These are phyloP conservation scores for Termitomyces sp. DNA, from an alignment of 1,284 basidiomycete genomes.

Conservation along the genomic window DNA sequence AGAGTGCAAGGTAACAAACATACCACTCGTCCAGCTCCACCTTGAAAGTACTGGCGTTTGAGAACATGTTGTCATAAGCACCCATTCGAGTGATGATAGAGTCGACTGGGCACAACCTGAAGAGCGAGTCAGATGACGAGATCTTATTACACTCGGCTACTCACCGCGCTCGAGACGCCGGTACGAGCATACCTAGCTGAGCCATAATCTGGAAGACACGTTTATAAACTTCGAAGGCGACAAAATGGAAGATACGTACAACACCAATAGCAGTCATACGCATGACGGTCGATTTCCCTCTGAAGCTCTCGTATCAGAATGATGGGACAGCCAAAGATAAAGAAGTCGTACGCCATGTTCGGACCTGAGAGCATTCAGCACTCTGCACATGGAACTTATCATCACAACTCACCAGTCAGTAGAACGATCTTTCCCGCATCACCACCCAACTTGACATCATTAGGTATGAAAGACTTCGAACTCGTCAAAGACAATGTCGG, in stretches of 20 bases:
- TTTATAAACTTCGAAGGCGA: constrained; percentile 2
- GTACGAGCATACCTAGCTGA: constrained; percentile 96
- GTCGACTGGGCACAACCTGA: constrained; percentile 84
- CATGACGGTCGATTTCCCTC: constrained; percentile 87
- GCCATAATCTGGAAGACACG: constrained; percentile 75
- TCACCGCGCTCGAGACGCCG: constrained; percentile 77
- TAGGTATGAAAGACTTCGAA: constrained; percentile 85
- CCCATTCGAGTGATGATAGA: constrained; percentile 97
- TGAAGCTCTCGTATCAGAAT: constrained; percentile 10
- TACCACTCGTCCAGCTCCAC: constrained; percentile 95
- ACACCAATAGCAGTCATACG: constrained; percentile 96
- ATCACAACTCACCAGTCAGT: constrained; percentile 68
- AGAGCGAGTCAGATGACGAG: background rate
- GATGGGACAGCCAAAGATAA: constrained; percentile 1
- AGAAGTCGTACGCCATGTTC: constrained; percentile 75
- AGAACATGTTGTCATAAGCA: constrained; percentile 97
- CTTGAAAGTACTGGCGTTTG: constrained; percentile 92
- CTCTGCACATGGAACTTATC: background rate
- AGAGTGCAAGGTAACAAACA: constrained; percentile 11
- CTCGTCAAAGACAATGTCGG: constrained; percentile 68
- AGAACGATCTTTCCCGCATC: constrained; percentile 77
- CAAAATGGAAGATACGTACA: constrained; percentile 33
- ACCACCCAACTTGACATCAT: constrained; percentile 85
- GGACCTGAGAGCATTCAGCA: constrained; percentile 49
- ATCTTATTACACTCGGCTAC: constrained; percentile 14